phyloP scores from a whole-genome alignment of 768 basidiomycete genomes.

The Lentinula edodes region DNA sequence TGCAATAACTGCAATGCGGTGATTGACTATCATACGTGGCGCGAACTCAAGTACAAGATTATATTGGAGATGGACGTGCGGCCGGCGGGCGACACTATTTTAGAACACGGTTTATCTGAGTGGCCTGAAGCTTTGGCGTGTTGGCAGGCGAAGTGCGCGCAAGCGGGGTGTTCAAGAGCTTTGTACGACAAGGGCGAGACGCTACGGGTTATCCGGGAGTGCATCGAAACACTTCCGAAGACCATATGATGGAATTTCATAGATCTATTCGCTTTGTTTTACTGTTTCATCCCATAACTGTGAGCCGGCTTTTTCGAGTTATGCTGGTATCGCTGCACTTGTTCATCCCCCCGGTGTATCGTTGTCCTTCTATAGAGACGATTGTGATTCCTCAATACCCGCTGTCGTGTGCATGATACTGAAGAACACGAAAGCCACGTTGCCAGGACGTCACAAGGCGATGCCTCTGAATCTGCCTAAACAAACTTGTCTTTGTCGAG shows the following conservation, averaged over 20 bases:
- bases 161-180: constrained; percentile 35
- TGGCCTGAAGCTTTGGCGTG: constrained; percentile 59
- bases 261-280: neutral
- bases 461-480: too few species aligned
- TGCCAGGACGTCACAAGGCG: too few species aligned
- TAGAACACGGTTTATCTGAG: constrained; percentile 38
- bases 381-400: neutral
- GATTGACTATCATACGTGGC: constrained; percentile 59
- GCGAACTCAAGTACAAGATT: constrained; percentile 56
- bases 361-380: neutral
- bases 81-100: constrained; percentile 54
- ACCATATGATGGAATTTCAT: constrained; percentile 14
- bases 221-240: constrained; percentile 43
- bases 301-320: neutral
- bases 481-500: too few species aligned
- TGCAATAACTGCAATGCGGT: constrained; percentile 45
- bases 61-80: constrained; percentile 52
- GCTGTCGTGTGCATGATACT: neutral
- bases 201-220: constrained; percentile 46
- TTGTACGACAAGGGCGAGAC: constrained; percentile 55
- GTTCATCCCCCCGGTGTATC: neutral
- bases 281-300: neutral
- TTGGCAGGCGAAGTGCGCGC: constrained; percentile 52
- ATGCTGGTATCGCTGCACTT: neutral
- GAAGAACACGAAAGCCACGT: too few species aligned